phyloP scores from a whole-genome alignment of 441 rosid species.

The Pelargonium citronellum region DNA sequence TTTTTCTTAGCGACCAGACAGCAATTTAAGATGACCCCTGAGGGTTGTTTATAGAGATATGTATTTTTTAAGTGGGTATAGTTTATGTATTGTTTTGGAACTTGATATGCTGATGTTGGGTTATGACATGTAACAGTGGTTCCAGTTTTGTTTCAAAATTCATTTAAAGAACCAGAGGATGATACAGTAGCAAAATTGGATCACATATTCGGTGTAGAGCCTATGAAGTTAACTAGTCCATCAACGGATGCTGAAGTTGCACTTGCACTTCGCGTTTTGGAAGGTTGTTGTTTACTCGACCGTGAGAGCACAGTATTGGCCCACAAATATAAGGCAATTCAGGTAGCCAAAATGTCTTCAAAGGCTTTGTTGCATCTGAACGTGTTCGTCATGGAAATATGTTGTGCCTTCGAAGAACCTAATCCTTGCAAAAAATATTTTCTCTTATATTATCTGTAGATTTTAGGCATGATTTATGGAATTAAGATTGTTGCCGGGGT shows the following conservation, averaged over 20 bases:
- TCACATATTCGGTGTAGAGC: conserved; percentile 73
- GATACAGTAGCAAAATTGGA: conserved; percentile 58
- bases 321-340: conserved; percentile 67
- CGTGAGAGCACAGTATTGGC: conserved; percentile 67
- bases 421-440: neutral
- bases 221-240: conserved; percentile 71
- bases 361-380: neutral
- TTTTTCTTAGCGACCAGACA: neutral
- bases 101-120: neutral
- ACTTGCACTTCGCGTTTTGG: conserved; percentile 80
- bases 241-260: conserved; percentile 70
- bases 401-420: neutral
- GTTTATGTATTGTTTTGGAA: neutral
- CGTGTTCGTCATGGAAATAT: neutral
- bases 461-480: neutral
- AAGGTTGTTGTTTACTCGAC: conserved; percentile 90
- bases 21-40: neutral
- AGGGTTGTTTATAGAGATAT: neutral
- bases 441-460: neutral
- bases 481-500: too few species aligned
- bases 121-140: conserved; percentile 42
- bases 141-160: conserved; percentile 65
- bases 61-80: neutral
- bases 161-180: conserved; percentile 59
- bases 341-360: conserved; percentile 29